Conservation (phyloP, 2,329 filamentous ascomycete species). For the Arthroderma sp. region DNA sequence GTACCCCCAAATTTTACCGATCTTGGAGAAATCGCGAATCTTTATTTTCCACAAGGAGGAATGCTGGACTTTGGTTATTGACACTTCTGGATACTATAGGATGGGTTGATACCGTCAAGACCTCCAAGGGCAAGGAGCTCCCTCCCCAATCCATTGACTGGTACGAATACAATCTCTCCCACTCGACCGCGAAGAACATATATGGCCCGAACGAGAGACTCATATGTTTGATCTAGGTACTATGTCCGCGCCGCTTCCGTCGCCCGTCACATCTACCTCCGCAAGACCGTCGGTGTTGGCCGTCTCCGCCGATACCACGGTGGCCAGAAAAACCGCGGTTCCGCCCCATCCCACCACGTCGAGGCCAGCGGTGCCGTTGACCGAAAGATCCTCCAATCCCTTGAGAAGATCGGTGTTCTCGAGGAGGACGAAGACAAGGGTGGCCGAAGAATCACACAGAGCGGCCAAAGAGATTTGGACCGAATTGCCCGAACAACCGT, state of each 20-base stretch:
- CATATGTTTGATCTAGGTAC: slow-evolving; percentile 37
- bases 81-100: slow-evolving; percentile 37
- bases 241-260: slow-evolving; percentile 82
- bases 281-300: slow-evolving; percentile 98
- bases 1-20: slow-evolving; percentile 20
- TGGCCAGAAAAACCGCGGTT: slow-evolving; percentile 91
- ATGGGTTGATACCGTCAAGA: slow-evolving; percentile 99
- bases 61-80: background rate
- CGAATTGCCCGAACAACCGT: slow-evolving; percentile 68
- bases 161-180: slow-evolving; percentile 42
- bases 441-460: slow-evolving; percentile 94
- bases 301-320: slow-evolving; percentile 95
- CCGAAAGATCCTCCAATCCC: slow-evolving; percentile 91
- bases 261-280: slow-evolving; percentile 96
- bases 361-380: slow-evolving; percentile 91
- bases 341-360: slow-evolving; percentile 83
- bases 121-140: slow-evolving; percentile 88
- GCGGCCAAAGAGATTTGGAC: slow-evolving; percentile 97
- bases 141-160: slow-evolving; percentile 97
- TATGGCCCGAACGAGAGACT: background rate
- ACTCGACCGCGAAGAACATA: background rate
- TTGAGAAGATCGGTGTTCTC: slow-evolving; percentile 98
- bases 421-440: slow-evolving; percentile 98
- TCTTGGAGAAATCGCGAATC: slow-evolving; percentile 9
- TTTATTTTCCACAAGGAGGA: slow-evolving; percentile 9